Base-by-base conservation (phyloP, 164 flowering plant genomes). In the Magnolia kwangsiensis region DNA sequence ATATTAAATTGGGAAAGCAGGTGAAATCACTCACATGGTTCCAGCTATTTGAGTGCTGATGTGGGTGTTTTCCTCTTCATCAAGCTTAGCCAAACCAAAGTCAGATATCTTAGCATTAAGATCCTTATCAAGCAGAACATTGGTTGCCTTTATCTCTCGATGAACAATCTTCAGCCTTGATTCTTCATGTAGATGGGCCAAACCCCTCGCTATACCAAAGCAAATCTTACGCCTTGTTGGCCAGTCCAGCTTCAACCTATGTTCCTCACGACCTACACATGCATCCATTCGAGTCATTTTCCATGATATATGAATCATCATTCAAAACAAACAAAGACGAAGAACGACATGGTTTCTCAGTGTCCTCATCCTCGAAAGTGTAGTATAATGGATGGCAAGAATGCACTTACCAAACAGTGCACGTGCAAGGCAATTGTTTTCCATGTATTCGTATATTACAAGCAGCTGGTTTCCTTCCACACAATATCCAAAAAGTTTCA, bases 11-110 rank as follows among this genome's bases (percentile, higher is more conserved):
- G 69, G 27, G 69, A 66, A 69, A 18, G 3, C n/a, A 7, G 24
- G 72, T n/a, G 58, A 20, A 70, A 50, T 64, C 63, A 81, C 87
- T 80, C 49, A 89, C 94, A 87, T 79, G 7, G 94, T 90, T 72
- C 94, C 94, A 18, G 90, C 92, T 16, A 90, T 75, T 77, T 89
- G 78, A 23, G 94, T 90, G 85, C 88, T 90, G 58, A 90, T 87
- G 76, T 89, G 94, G 67, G 86, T 83, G 68, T 88, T 87, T 23
- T 83, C 92, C 72, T 83, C 88, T 73, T 89, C 94, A 68, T 87
- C 85, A 73, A 90, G 92, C 83, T 72, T 89, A 13, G 94, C 94
- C 81, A 90, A 77, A 24, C 94, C 94, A 79, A 90, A 90, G 69
- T 90, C 91, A 9, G 92, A 90, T 78, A 90, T 88, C 78, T 87